Base-by-base conservation (phyloP, 2,329 filamentous ascomycete species). In the Fusarium floridanum region DNA sequence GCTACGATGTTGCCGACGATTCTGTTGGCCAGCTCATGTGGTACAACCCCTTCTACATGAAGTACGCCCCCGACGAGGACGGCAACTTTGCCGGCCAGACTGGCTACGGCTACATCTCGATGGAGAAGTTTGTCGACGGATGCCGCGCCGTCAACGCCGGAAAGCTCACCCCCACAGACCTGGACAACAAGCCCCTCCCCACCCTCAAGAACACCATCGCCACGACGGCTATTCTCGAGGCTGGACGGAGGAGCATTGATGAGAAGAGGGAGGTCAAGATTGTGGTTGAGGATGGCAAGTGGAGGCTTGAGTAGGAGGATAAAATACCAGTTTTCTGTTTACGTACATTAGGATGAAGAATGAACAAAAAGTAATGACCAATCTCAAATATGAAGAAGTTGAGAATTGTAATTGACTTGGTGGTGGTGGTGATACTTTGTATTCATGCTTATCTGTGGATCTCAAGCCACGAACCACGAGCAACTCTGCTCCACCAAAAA, bases 1-100 rank as follows among this genome's bases (percentile, higher is more conserved):
- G 95, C 57, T 98, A 98, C 85, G 95, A 98, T 80, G 93, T 98
- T 12, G 95, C 95, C n/a, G 93, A 95, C 75, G 95, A 98, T 81
- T 88, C 84, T 22, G 85, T 86, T 2, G 90, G 90, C 45, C 89
- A 91, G 81, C 84, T 98, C 71, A 89, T 92, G 81, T 98, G 95
- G 94, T 93, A 94, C 83, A 98, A 98, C 83, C 95, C 95, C 82
- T 97, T 97, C 84, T 97, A 97, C 85, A 97, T 97, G 95, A 92
- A 93, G 79, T 98, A 98, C 80, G 94, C 95, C 14, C 95, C 95
- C 22, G 95, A 98, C 80, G 95, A 98, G 85, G 94, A 97, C 83
- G 96, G 95, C 64, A 97, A 98, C 85, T 98, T 98, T 83, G 92
- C 91, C 64, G 95, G 95, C 39, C 95, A 98, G 85, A 93, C 91